Percentiles rank a stretch among this genome's conserved stretches.
Evolutionary conservation across 1,284 basidiomycete genomes (phyloP).

Genomic region (Ustilago sp.): DNA sequence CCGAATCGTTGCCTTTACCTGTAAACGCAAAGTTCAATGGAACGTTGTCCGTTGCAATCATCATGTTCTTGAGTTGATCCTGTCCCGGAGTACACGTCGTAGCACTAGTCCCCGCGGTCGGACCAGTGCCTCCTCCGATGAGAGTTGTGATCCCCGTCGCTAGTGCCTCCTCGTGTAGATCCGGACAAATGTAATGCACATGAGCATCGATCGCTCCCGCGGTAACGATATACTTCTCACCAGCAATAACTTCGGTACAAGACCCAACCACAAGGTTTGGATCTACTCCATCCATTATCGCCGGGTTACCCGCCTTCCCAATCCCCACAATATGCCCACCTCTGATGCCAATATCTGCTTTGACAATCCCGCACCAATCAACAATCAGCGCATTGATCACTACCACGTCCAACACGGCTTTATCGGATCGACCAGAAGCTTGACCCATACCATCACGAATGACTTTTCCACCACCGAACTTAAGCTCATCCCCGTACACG

Average conservation of each 20-base stretch:
- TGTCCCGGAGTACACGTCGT: conserved; percentile 88
- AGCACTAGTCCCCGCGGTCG: conserved; percentile 87
- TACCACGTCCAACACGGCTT: conserved; percentile 85
- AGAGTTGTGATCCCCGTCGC: conserved; percentile 72
- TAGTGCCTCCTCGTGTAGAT: conserved; percentile 77
- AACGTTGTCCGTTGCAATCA: conserved; percentile 80
- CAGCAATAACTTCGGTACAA: conserved; percentile 79
- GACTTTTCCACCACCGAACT: conserved; percentile 85
- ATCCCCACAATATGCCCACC: conserved; percentile 85
- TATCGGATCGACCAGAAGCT: conserved; percentile 79
- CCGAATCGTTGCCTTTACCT: conserved; percentile 85
- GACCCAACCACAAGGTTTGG: conserved; percentile 73
- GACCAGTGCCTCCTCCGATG: conserved; percentile 80
- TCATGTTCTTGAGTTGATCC: conserved; percentile 63
- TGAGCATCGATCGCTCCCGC: conserved; percentile 94
- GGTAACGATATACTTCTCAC: conserved; percentile 91
- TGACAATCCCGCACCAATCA: conserved; percentile 95
- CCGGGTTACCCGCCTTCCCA: conserved; percentile 97
- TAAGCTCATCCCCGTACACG: conserved; percentile 87
- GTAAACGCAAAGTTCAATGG: conserved; percentile 93
- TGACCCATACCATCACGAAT: conserved; percentile 76
- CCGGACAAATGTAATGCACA: conserved; percentile 85
- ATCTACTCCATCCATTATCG: conserved; percentile 86
- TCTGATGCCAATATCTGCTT: conserved; percentile 97
- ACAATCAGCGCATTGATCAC: conserved; percentile 95